A percentile compares a stretch with the other conserved stretches of the same genome.
These are phyloP conservation scores for Tilletia indica DNA, from an alignment of 1,284 basidiomycete genomes.

Conservation along the genomic window DNA sequence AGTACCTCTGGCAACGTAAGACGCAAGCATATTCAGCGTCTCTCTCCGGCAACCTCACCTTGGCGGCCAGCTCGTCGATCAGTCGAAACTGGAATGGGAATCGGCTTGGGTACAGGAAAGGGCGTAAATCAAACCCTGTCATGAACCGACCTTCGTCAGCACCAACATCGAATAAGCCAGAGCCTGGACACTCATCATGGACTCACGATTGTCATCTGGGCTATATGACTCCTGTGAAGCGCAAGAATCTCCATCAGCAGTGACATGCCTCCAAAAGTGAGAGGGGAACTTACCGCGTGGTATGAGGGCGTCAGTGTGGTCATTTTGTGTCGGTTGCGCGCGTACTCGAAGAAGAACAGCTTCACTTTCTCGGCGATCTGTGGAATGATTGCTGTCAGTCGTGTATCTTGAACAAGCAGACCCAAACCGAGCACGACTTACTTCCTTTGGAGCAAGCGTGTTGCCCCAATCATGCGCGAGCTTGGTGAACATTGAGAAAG, in stretches of 20 bases:
- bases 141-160: not conserved
- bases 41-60: not conserved
- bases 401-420: not conserved
- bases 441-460: slow-evolving; percentile 72
- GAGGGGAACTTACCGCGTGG: slow-evolving; percentile 68
- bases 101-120: slow-evolving; percentile 88
- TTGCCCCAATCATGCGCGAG: slow-evolving; percentile 86
- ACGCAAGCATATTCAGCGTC: not conserved
- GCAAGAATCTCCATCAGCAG: not conserved
- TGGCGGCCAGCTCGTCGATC: slow-evolving; percentile 71
- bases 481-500: slow-evolving; percentile 94
- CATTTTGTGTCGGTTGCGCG: slow-evolving; percentile 98
- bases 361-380: slow-evolving; percentile 97
- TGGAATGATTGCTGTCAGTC: slow-evolving; percentile 12
- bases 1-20: too few relatives aligned
- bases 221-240: slow-evolving; percentile 80
- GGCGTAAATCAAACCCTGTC: slow-evolving; percentile 86
- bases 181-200: not conserved
- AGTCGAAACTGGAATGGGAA: slow-evolving; percentile 96
- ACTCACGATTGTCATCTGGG: slow-evolving; percentile 88
- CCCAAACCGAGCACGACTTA: slow-evolving; percentile 49
- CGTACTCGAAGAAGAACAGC: slow-evolving; percentile 93
- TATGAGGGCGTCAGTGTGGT: slow-evolving; percentile 95
- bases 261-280: slow-evolving; percentile 21
- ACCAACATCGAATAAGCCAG: slow-evolving; percentile 3